These are phyloP conservation scores for Lentinula guzmanii DNA, from an alignment of 768 basidiomycete genomes.

Conservation along the genomic window DNA sequence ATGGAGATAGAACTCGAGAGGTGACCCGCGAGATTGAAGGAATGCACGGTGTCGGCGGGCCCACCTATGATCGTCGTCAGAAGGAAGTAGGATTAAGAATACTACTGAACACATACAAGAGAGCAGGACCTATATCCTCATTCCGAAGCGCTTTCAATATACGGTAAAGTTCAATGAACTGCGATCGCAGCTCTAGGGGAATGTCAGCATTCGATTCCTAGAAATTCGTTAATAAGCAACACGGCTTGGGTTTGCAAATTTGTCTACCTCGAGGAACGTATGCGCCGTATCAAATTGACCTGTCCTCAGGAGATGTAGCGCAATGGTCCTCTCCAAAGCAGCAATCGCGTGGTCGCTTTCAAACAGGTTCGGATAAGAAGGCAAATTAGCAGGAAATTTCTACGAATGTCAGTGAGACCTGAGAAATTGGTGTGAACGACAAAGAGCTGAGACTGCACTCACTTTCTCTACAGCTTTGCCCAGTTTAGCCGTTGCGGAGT, in stretches of 20 bases:
- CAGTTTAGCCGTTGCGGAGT: constrained; percentile 66
- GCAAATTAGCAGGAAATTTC: constrained; percentile 57
- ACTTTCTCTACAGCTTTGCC: constrained; percentile 94
- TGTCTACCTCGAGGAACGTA: constrained; percentile 62
- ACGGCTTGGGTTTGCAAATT: neutral
- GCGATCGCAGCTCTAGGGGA: constrained; percentile 37
- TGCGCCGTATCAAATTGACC: constrained; percentile 77
- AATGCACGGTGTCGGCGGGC: constrained; percentile 58
- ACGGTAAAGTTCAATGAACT: constrained; percentile 66
- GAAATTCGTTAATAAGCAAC: constrained; percentile 6
- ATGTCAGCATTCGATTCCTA: constrained; percentile 69
- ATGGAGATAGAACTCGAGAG: constrained; percentile 86
- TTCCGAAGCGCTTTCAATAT: constrained; percentile 63
- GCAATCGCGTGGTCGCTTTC: constrained; percentile 48
- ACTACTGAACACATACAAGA: constrained; percentile 47
- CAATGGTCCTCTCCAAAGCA: constrained; percentile 67
- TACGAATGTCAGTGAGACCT: constrained; percentile 19
- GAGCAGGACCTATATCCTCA: constrained; percentile 67
- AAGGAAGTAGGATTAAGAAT: constrained; percentile 4
- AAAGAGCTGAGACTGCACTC: neutral
- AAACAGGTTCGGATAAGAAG: constrained; percentile 64
- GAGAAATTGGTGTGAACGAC: neutral
- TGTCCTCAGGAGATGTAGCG: constrained; percentile 72
- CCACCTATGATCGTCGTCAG: constrained; percentile 55
- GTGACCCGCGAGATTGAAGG: constrained; percentile 63